Base-by-base conservation (phyloP, 768 basidiomycete species). In the Podaxis pistillaris region DNA sequence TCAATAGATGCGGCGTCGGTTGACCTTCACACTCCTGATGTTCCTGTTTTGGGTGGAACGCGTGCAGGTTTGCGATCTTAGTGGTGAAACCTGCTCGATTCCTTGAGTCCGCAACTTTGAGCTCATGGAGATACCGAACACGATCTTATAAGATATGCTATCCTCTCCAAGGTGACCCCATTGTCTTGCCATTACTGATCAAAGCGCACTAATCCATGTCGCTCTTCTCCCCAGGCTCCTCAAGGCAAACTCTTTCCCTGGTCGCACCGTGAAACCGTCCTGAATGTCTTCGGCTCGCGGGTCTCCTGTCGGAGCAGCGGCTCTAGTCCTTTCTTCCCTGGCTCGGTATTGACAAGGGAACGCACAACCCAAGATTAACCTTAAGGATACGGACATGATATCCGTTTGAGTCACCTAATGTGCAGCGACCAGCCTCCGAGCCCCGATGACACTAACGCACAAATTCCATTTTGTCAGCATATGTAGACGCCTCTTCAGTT, bases 71-170 rank as follows among this genome's bases (percentile, higher is more conserved):
- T 1, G 85, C 86, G 57, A 91, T 90, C 67, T 89, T 26, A 26
- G 26, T 4, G 26, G 26, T 26, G 26, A 26, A 26, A 26, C 26
- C 26, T 4, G 4, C 26, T 26, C 26, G 4, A 26, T 26, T 26
- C 26, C 26, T 26, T 26, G 26, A 2, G 26, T 26, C 26, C 26
- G 26, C 26, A 26, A 26, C 2, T 26, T 26, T 26, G 4, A 4
- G 79, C 68, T 92, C 89, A 65, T 89, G 89, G 37, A 93, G 80
- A 70, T 93, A 93, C 22, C 90, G 83, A 63, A 88, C 85, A 64
- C 84, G 90, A 66, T 92, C 91, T 66, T 84, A 82, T 6, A 81
- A 63, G 2, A 73, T 76, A 28, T 80, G 81, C 64, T 84, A 81
- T 19, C 71, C 76, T 33, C 33, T 9, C 2, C 6, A 8, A 33